Conservation (phyloP, 129 eudicot genomes). For the Saposhnikovia divaricata region DNA sequence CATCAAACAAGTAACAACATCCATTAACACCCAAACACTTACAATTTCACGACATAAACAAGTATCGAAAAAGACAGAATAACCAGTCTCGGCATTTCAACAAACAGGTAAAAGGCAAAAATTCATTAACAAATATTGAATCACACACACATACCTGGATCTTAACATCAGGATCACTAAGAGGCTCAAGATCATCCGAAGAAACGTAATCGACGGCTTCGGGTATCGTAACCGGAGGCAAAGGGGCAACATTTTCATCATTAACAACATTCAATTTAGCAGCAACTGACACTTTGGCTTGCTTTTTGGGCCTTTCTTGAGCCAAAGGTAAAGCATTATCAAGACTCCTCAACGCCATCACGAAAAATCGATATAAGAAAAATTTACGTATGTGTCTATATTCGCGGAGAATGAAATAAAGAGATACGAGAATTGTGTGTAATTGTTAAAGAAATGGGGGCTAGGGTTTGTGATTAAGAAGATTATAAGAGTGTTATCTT, state of each 20-base stretch:
- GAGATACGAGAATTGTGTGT: neutral
- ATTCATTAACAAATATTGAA: neutral
- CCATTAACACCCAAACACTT: neutral
- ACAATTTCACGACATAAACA: neutral
- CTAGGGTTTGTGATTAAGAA: neutral
- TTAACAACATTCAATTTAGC: constrained; percentile 28
- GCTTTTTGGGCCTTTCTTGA: constrained; percentile 55
- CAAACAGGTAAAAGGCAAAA: neutral
- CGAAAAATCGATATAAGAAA: neutral
- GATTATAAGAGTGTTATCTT: neutral
- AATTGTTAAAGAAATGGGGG: neutral
- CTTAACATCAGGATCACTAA: constrained; percentile 42
- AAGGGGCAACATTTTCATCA: constrained; percentile 52
- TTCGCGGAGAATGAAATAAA: neutral
- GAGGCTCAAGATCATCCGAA: constrained; percentile 58
- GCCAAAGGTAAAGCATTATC: constrained; percentile 61
- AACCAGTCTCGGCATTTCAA: neutral
- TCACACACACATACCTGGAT: constrained; percentile 30
- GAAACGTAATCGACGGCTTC: constrained; percentile 66
- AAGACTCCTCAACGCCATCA: constrained; percentile 72
- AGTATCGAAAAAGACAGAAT: neutral
- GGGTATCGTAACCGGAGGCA: constrained; percentile 22
- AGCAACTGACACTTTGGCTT: constrained; percentile 31
- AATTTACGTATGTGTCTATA: neutral
- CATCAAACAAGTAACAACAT: constrained; percentile 10